Base-by-base conservation (phyloP, 495 filamentous ascomycete genomes). In the Wilcoxina mikolae region DNA sequence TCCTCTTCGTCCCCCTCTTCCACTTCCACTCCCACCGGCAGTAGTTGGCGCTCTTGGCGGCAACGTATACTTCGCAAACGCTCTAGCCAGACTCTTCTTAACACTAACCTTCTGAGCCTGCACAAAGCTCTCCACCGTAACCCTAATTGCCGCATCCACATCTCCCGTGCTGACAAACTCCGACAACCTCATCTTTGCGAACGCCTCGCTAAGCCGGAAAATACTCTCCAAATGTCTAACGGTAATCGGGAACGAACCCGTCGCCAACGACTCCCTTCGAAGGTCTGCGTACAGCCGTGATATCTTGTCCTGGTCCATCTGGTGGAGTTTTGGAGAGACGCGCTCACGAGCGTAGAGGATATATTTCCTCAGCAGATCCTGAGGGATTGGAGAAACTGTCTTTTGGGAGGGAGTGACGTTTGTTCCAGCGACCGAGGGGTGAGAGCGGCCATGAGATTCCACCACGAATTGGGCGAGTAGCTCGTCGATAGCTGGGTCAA, bases 231-330 rank as follows among this genome's bases (percentile, higher is more conserved):
- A 73, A 70, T 99, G 93, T 71, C 93, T 87, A 65, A 99, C 91
- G 22, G 93, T 99, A 57, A 99, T 99, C 11, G 93, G 93, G 71
- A 95, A 99, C 3, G 88, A 88, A 2, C 91, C 91, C 15, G 91
- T 96, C 0, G 89, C 89, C 46, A 95, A 69, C 28, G 79, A 84
- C 69, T 99, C 91, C 45, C 88, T 75, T 53, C 91, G 75, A 88
- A 99, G 95, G 71, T 99, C 93, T 4, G 87, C 86, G 66, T 95
- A 99, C 2, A 99, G 74, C 39, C 87, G 76, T 12, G 93, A 85
- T 28, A 99, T 78, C 71, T 99, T 99, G 67, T 96, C 93, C 66
- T 94, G 85, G 64, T 99, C 93, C 70, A 99, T 95, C 67, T 96
- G 87, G 64, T 95, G 90, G 31, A 99, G 74, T 68, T 96, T 95